phyloP scores from a whole-genome alignment of 1,139 yeast species.

The Pichia sp. region DNA sequence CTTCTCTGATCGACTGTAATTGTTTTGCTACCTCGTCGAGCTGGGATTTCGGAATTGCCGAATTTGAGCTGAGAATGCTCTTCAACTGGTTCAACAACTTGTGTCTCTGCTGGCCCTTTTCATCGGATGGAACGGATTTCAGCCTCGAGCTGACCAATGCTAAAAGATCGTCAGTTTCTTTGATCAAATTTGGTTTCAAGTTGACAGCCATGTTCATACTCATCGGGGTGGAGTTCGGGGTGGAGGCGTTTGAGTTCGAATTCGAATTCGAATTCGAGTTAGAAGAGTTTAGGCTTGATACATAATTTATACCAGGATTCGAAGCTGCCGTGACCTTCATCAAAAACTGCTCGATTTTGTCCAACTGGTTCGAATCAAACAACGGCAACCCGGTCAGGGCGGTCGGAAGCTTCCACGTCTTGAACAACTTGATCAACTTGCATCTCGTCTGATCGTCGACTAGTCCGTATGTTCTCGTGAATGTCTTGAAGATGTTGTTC shows the following conservation, averaged over 20 bases:
- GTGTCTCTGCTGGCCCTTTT: slow-evolving; percentile 32
- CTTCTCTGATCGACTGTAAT: slow-evolving; percentile 30
- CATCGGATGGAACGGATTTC: slow-evolving; percentile 27
- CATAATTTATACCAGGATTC: slow-evolving; percentile 5
- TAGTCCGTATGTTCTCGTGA: slow-evolving; percentile 70
- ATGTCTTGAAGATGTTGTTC: slow-evolving; percentile 59
- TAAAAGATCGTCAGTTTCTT: slow-evolving; percentile 40
- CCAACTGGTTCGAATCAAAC: slow-evolving; percentile 68
- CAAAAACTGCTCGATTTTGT: slow-evolving; percentile 70
- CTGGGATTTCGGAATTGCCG: slow-evolving; percentile 39
- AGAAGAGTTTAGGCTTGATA: slow-evolving; percentile 1
- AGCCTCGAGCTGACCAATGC: slow-evolving; percentile 34
- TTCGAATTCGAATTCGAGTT: not conserved
- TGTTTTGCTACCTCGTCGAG: slow-evolving; percentile 34
- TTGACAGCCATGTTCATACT: slow-evolving; percentile 1
- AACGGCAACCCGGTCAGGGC: slow-evolving; percentile 62
- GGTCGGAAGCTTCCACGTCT: slow-evolving; percentile 76
- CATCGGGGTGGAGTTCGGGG: slow-evolving; percentile 4
- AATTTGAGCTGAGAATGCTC: slow-evolving; percentile 32
- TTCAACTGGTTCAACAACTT: slow-evolving; percentile 45
- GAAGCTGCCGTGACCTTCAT: slow-evolving; percentile 44
- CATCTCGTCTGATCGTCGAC: slow-evolving; percentile 73
- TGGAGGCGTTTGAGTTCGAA: slow-evolving; percentile 6
- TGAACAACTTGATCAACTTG: slow-evolving; percentile 70
- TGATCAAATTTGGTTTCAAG: slow-evolving; percentile 34